Conservation (phyloP, 78 protist genomes). For the Tieghemostelium lacteum region DNA sequence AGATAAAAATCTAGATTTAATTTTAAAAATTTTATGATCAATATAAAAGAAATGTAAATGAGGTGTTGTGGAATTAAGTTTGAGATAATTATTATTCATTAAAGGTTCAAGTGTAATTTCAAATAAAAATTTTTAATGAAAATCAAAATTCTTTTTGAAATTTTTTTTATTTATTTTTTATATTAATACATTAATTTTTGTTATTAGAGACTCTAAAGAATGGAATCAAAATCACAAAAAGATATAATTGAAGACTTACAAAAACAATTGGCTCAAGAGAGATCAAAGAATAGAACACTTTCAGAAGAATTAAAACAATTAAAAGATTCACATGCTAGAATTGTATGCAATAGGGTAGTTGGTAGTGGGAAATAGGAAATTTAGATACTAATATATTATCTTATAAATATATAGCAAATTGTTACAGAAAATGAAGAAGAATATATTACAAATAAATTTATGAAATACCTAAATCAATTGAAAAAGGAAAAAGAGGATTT, state of each 20-base stretch:
- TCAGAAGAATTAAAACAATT: slow-evolving; percentile 50
- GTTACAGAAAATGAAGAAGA: slow-evolving; percentile 90
- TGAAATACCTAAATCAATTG: slow-evolving; percentile 80
- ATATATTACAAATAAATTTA: slow-evolving; percentile 81
- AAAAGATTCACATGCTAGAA: slow-evolving; percentile 49
- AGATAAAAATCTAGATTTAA: too few relatives aligned
- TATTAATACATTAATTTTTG: too few relatives aligned
- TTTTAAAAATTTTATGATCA: too few relatives aligned
- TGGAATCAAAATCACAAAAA: slow-evolving; percentile 44
- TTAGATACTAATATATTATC: neutral
- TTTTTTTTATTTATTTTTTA: too few relatives aligned
- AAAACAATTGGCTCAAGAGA: slow-evolving; percentile 33
- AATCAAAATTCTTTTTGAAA: too few relatives aligned
- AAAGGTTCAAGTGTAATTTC: too few relatives aligned
- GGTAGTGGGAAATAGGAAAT: neutral
- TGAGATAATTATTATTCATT: too few relatives aligned
- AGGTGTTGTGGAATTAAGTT: too few relatives aligned
- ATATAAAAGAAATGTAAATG: too few relatives aligned
- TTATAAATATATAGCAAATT: slow-evolving; percentile 27
- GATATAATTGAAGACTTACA: slow-evolving; percentile 65
- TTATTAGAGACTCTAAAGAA: too few relatives aligned
- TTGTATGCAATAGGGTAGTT: slow-evolving; percentile 5
- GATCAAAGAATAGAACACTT: slow-evolving; percentile 26
- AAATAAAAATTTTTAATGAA: too few relatives aligned
- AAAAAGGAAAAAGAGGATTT: slow-evolving; percentile 80